phyloP scores from a whole-genome alignment of 805 yeast species.

The Teunomyces tritomae region DNA sequence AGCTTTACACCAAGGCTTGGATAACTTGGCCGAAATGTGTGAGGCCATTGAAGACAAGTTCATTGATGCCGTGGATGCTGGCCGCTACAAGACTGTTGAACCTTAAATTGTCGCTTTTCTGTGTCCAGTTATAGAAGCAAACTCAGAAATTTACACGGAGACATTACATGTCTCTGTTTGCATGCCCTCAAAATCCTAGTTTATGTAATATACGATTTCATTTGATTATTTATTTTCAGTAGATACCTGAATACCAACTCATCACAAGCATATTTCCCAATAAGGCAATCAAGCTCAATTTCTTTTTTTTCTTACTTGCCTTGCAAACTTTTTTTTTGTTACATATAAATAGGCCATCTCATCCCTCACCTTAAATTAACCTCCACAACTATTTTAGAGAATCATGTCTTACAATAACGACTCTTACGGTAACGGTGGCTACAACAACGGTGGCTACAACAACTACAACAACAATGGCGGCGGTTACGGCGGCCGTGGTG shows the following conservation, averaged over 20 bases:
- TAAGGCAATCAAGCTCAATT: slow-evolving; percentile 8
- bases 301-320: slow-evolving; percentile 6
- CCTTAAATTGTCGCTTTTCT: slow-evolving; percentile 28
- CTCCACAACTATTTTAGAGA: not conserved
- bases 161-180: not conserved
- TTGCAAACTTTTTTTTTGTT: slow-evolving; percentile 1
- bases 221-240: not conserved
- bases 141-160: not conserved
- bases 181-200: not conserved
- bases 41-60: slow-evolving; percentile 78
- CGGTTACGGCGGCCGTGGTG: slow-evolving; percentile 34
- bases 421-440: slow-evolving; percentile 27
- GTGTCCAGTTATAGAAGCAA: not conserved
- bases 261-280: slow-evolving; percentile 5
- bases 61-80: slow-evolving; percentile 61
- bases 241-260: not conserved
- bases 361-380: not conserved
- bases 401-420: slow-evolving; percentile 41
- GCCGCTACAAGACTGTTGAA: slow-evolving; percentile 49
- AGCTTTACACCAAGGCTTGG: slow-evolving; percentile 88
- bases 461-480: slow-evolving; percentile 23
- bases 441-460: slow-evolving; percentile 26
- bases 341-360: slow-evolving; percentile 3
- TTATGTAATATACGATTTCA: slow-evolving; percentile 1
- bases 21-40: slow-evolving; percentile 80